A percentile compares a stretch with the other conserved stretches of the same genome.
These are phyloP conservation scores for Endotrypanum monterogeii DNA, from an alignment of 208 protist genomes.

Conservation along the genomic window DNA sequence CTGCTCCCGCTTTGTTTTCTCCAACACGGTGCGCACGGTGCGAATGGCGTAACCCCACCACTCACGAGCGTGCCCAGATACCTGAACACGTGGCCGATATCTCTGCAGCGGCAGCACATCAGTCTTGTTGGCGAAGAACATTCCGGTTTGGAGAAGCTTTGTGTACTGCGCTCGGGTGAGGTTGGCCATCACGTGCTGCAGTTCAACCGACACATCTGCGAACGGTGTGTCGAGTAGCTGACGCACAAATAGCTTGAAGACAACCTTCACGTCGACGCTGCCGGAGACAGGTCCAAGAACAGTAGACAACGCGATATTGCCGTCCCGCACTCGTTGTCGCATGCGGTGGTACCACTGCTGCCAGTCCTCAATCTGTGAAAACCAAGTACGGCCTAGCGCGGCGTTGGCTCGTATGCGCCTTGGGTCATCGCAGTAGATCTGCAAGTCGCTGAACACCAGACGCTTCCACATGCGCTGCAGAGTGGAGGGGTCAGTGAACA, in stretches of 20 bases:
- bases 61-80: conserved; percentile 51
- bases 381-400: conserved; percentile 37
- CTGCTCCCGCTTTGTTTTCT: conserved; percentile 40
- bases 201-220: conserved; percentile 43
- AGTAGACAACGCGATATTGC: conserved; percentile 64
- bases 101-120: conserved; percentile 38
- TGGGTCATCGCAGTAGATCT: conserved; percentile 88
- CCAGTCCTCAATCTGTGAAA: conserved; percentile 57
- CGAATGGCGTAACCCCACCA: conserved; percentile 83
- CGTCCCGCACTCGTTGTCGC: conserved; percentile 63
- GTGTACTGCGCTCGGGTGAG: conserved; percentile 84
- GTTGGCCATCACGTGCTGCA: conserved; percentile 67
- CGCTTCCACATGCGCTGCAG: conserved; percentile 72
- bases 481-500: conserved; percentile 71
- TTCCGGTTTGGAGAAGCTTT: conserved; percentile 54
- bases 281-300: conserved; percentile 81
- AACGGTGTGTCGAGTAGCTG: conserved; percentile 68
- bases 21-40: conserved; percentile 43
- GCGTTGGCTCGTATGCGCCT: conserved; percentile 21
- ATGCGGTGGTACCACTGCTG: conserved; percentile 76
- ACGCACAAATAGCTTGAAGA: conserved; percentile 74
- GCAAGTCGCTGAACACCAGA: conserved; percentile 68
- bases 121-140: conserved; percentile 58
- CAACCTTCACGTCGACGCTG: conserved; percentile 56
- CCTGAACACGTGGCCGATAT: conserved; percentile 48